These are phyloP conservation scores for Mortierella sp. DNA, from an alignment of 371 early-diverging fungal species.

Conservation along the genomic window DNA sequence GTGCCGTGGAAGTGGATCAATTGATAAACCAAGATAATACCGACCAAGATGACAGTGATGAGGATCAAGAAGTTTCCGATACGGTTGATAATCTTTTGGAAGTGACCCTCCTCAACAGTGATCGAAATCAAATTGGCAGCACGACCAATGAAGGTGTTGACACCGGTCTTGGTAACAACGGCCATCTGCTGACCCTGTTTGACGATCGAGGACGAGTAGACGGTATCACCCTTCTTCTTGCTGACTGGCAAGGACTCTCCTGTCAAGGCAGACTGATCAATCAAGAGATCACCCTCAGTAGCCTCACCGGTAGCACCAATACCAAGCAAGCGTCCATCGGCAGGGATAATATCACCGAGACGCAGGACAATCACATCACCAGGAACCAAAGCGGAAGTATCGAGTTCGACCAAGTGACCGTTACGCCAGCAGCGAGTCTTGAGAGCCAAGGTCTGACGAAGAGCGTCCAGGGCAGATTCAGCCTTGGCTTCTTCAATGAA, in stretches of 20 bases:
- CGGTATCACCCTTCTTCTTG: conserved; percentile 83
- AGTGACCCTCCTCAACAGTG: conserved; percentile 85
- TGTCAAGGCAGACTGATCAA: conserved; percentile 97
- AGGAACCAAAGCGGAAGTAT: conserved; percentile 82
- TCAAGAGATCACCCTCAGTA: conserved; percentile 79
- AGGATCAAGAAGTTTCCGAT: conserved; percentile 94
- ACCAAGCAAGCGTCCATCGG: conserved; percentile 89
- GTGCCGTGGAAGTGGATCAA: conserved; percentile 58
- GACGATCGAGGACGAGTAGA: conserved; percentile 87
- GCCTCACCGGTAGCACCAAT: conserved; percentile 84
- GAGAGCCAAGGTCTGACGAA: conserved; percentile 80
- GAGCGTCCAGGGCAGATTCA: conserved; percentile 89
- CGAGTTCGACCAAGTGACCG: conserved; percentile 82
- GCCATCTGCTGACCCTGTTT: conserved; percentile 89
- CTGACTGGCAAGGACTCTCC: conserved; percentile 92
- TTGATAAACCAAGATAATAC: conserved; percentile 84
- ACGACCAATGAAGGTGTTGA: conserved; percentile 89
- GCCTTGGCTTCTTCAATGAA: conserved; percentile 91
- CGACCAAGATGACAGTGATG: conserved; percentile 83
- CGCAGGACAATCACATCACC: conserved; percentile 93
- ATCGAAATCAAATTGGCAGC: conserved; percentile 89
- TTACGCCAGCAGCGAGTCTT: conserved; percentile 85
- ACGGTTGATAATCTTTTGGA: conserved; percentile 90
- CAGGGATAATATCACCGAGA: conserved; percentile 95
- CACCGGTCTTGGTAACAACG: conserved; percentile 87